Conservation (phyloP, 2,329 filamentous ascomycete species). For the Trichoderma koningiopsis region DNA sequence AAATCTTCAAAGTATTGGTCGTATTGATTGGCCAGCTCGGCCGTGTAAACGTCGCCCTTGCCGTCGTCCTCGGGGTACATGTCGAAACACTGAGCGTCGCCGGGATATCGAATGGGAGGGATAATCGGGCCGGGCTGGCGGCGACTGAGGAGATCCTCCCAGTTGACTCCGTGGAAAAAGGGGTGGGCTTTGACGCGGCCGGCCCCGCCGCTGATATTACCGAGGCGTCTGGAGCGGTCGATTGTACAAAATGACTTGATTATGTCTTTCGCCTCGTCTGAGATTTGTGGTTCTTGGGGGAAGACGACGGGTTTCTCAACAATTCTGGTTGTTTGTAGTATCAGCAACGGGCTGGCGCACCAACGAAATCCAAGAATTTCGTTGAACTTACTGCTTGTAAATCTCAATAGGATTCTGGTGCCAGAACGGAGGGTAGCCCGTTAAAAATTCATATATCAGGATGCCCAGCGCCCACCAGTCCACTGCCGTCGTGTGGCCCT, state of each 20-base stretch:
- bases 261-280: slow-evolving; percentile 70
- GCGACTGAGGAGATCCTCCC: slow-evolving; percentile 70
- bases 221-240: slow-evolving; percentile 74
- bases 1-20: slow-evolving; percentile 74
- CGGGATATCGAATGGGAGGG: slow-evolving; percentile 70
- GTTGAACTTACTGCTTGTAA: slow-evolving; percentile 67
- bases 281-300: slow-evolving; percentile 67
- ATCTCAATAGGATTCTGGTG: slow-evolving; percentile 85
- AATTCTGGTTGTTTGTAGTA: slow-evolving; percentile 57
- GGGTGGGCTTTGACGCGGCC: slow-evolving; percentile 71
- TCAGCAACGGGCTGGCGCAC: background rate
- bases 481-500: slow-evolving; percentile 73
- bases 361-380: background rate
- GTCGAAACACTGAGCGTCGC: slow-evolving; percentile 81
- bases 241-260: slow-evolving; percentile 77
- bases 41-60: slow-evolving; percentile 65
- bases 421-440: slow-evolving; percentile 85
- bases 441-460: slow-evolving; percentile 80
- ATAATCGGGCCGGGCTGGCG: slow-evolving; percentile 70
- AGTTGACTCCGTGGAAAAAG: slow-evolving; percentile 74
- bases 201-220: slow-evolving; percentile 76
- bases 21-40: slow-evolving; percentile 68
- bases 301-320: slow-evolving; percentile 77
- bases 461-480: slow-evolving; percentile 90
- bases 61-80: slow-evolving; percentile 77